These are phyloP conservation scores for Ophiognomonia clavigignenti-juglandacearum DNA, from an alignment of 2,329 filamentous ascomycete genomes.

Conservation along the genomic window DNA sequence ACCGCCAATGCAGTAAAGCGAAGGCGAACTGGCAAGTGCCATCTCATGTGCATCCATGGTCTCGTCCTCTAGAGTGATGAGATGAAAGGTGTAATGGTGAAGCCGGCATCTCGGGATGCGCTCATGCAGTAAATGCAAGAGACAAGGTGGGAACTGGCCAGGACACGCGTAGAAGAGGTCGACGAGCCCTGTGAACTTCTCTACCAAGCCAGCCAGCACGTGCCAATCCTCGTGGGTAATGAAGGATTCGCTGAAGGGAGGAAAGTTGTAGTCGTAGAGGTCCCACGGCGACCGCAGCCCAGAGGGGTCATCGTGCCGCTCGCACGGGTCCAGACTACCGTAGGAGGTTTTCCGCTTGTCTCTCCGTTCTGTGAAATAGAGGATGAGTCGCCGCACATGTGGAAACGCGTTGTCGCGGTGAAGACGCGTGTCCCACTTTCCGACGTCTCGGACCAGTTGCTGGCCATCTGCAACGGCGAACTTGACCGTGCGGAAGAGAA, in stretches of 20 bases:
- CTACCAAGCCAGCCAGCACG: not conserved
- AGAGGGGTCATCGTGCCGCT: not conserved
- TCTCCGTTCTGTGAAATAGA: not conserved
- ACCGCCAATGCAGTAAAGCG: slow-evolving; percentile 4
- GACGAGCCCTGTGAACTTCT: not conserved
- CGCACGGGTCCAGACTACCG: not conserved
- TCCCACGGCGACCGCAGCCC: slow-evolving; percentile 1
- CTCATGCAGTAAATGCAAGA: slow-evolving; percentile 5
- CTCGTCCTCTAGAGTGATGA: not conserved
- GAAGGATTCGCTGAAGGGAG: not conserved
- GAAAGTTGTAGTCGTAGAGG: not conserved
- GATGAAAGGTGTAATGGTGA: slow-evolving; percentile 9
- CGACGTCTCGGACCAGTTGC: not conserved
- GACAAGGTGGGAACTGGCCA: slow-evolving; percentile 2
- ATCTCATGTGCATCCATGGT: not conserved
- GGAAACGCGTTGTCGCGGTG: slow-evolving; percentile 1
- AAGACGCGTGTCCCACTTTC: not conserved
- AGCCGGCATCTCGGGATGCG: slow-evolving; percentile 6
- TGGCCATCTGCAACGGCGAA: not conserved
- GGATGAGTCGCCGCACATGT: slow-evolving; percentile 7
- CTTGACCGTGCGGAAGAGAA: slow-evolving; percentile 7
- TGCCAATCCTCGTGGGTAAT: slow-evolving; percentile 1
- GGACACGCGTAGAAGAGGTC: slow-evolving; percentile 12
- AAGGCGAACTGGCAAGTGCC: slow-evolving; percentile 8
- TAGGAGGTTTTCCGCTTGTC: not conserved